Conservation (phyloP, 345 rosid species). For the Salix dunnii region DNA sequence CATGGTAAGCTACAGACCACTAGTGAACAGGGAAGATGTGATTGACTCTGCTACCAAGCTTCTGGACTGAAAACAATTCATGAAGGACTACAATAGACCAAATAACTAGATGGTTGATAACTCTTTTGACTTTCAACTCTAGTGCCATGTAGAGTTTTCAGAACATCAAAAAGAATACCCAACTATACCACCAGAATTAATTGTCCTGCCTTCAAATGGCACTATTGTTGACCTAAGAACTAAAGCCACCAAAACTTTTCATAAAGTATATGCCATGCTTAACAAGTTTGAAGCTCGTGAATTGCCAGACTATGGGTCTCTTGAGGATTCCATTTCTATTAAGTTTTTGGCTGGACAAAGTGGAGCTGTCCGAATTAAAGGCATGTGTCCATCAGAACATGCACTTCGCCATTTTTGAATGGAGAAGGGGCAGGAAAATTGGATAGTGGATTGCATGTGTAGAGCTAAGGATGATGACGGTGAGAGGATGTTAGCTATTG, state of each 20-base stretch:
- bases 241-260: constrained; percentile 53
- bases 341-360: constrained; percentile 44
- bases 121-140: constrained; percentile 31
- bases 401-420: constrained; percentile 45
- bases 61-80: constrained; percentile 72
- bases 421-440: constrained; percentile 66
- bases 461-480: constrained; percentile 73
- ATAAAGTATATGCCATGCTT: constrained; percentile 64
- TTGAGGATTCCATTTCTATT: constrained; percentile 46
- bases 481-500: constrained; percentile 69
- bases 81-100: constrained; percentile 43
- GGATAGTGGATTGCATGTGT: constrained; percentile 65
- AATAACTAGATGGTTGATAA: constrained; percentile 8
- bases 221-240: constrained; percentile 55
- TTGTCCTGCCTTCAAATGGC: constrained; percentile 50
- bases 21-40: constrained; percentile 32
- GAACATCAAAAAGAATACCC: constrained; percentile 47
- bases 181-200: constrained; percentile 51
- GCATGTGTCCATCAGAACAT: constrained; percentile 46
- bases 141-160: constrained; percentile 52
- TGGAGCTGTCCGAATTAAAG: constrained; percentile 41
- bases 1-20: constrained; percentile 30
- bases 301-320: constrained; percentile 43
- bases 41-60: constrained; percentile 50
- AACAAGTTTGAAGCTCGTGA: constrained; percentile 50